Conservation (phyloP, 148 eudicot species). For the Bassia scoparia region DNA sequence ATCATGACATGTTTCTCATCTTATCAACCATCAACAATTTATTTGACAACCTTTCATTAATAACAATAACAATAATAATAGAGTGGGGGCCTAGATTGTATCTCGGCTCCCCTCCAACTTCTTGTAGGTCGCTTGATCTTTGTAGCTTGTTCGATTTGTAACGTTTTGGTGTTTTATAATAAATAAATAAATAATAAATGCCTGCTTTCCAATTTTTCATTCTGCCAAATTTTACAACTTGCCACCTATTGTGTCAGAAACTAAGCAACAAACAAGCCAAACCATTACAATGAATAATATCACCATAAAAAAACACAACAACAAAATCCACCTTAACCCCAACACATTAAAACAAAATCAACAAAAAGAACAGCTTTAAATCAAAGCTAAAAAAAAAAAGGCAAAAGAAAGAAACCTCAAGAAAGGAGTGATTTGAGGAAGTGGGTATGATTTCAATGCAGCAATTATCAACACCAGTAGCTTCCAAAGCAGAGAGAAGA, state of each 20-base stretch:
- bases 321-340: background rate
- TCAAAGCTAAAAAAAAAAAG: background rate
- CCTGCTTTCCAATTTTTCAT: background rate
- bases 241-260: background rate
- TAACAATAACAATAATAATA: too few relatives aligned
- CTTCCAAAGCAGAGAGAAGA: slow-evolving; percentile 86
- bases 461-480: slow-evolving; percentile 80
- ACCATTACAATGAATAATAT: background rate
- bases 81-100: too few relatives aligned
- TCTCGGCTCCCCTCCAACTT: too few relatives aligned
- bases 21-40: too few relatives aligned
- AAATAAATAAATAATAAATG: too few relatives aligned
- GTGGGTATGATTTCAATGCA: slow-evolving; percentile 41
- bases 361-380: background rate
- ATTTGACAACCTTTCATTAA: too few relatives aligned
- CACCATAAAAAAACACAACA: background rate
- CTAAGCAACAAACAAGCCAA: background rate
- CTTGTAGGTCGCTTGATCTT: too few relatives aligned
- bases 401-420: slow-evolving; percentile 42
- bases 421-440: slow-evolving; percentile 19
- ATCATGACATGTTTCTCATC: too few relatives aligned
- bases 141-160: too few relatives aligned
- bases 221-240: background rate
- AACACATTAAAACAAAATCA: background rate
- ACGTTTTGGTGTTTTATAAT: too few relatives aligned